Conservation (phyloP, 345 rosid genomes). For the Pseudoturritis turrita region DNA sequence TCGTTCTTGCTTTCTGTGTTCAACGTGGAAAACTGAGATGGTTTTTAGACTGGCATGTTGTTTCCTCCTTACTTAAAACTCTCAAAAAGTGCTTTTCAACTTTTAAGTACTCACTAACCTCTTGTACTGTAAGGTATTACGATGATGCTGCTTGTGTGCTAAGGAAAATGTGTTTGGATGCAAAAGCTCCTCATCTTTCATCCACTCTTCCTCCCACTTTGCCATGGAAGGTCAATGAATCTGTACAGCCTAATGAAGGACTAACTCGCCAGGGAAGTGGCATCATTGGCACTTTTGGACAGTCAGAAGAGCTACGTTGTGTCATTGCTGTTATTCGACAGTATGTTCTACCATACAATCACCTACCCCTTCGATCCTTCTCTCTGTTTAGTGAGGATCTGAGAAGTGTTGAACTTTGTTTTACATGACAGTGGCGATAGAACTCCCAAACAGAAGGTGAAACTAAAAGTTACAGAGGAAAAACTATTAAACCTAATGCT, state of each 20-base stretch:
- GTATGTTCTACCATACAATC: constrained; percentile 45
- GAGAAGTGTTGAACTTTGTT: not conserved
- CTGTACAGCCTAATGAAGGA: constrained; percentile 75
- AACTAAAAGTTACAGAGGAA: constrained; percentile 97
- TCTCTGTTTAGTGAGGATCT: constrained; percentile 10
- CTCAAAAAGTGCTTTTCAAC: not conserved
- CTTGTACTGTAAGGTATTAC: constrained; percentile 59
- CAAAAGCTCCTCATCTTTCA: constrained; percentile 98
- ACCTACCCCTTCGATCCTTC: not conserved
- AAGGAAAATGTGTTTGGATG: constrained; percentile 97
- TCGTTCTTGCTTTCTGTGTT: not conserved
- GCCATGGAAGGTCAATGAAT: constrained; percentile 94
- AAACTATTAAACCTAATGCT: constrained; percentile 90
- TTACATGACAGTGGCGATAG: constrained; percentile 79
- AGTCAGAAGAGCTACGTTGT: constrained; percentile 96
- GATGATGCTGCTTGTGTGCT: constrained; percentile 99
- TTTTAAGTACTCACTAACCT: constrained; percentile 5
- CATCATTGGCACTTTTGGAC: constrained; percentile 89
- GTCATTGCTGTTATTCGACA: constrained; percentile 96
- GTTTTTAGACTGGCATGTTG: not conserved
- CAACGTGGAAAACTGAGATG: not conserved
- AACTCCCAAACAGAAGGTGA: constrained; percentile 99
- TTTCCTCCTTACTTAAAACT: not conserved
- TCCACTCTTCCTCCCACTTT: constrained; percentile 81
- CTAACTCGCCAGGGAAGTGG: constrained; percentile 98